These are phyloP conservation scores for Cicer cuneatum DNA, from an alignment of 306 rosid species.

Conservation along the genomic window DNA sequence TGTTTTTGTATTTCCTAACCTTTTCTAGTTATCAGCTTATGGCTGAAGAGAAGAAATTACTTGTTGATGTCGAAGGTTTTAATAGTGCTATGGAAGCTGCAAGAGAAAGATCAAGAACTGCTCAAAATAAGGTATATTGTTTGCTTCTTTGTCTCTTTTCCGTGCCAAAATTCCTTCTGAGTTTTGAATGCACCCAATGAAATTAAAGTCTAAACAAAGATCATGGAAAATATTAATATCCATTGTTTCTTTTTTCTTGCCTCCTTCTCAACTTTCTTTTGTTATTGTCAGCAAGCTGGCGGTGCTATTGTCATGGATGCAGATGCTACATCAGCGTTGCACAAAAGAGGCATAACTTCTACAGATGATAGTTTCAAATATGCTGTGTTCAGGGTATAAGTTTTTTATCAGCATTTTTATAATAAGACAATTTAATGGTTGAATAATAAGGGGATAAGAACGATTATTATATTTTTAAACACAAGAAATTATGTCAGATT, in stretches of 20 bases:
- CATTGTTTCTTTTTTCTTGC: conserved; percentile 19
- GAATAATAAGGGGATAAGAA: not conserved
- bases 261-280: conserved; percentile 25
- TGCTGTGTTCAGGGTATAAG: conserved; percentile 71
- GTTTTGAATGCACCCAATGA: not conserved
- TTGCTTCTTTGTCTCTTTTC: conserved; percentile 37
- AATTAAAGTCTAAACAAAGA: conserved; percentile 2
- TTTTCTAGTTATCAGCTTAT: conserved; percentile 67
- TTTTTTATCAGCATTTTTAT: not conserved
- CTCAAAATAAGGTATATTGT: conserved; percentile 77
- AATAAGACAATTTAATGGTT: conserved; percentile 7
- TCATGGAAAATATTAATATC: not conserved
- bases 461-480: not conserved
- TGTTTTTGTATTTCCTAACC: conserved; percentile 34
- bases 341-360: conserved; percentile 66
- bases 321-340: conserved; percentile 87
- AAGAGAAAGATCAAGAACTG: conserved; percentile 91
- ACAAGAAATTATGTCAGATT: not conserved
- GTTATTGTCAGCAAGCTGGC: conserved; percentile 82
- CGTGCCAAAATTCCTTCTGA: conserved; percentile 24
- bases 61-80: conserved; percentile 81
- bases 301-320: conserved; percentile 92
- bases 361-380: conserved; percentile 91
- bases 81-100: conserved; percentile 88
- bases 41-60: conserved; percentile 93